Evolutionary conservation across 2,329 filamentous ascomycete genomes (phyloP), one percentile per base, ranked within the genome.

Genomic region (Cladosporium sp.): DNA sequence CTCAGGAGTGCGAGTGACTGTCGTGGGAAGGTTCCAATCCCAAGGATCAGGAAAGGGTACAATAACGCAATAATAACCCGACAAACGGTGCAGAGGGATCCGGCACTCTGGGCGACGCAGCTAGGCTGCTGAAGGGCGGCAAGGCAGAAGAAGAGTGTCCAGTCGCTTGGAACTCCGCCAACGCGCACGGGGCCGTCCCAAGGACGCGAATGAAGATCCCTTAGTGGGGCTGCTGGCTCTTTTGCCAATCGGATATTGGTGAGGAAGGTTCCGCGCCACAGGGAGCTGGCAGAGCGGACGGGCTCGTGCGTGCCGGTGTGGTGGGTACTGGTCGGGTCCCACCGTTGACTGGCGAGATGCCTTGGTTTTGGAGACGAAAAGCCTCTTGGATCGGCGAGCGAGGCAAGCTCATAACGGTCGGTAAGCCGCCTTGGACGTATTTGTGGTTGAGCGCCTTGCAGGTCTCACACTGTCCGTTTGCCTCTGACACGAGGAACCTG

Each of bases 71-170:
- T 48, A 48, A 48, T 20, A 32, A 18, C 37, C 45, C 45, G 37
- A 48, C 17, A n/a, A 30, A 48, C 45, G 37, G 45, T 48, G 45
- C 45, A 48, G 45, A 48, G 37, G 27, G 29, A 27, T 37, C 36
- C 36, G 18, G 27, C 45, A 18, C 45, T 48, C 36, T 37, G 45
- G 36, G 45, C 39, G 17, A 36, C 44, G 17, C 37, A 40, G 37
- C 20, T 27, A 34, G 37, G 37, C 45, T 41, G 45, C 45, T 48
- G 37, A 41, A 47, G 27, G 24, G 37, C 45, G 37, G 45, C 45
- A 48, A 48, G 37, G 36, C 18, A 48, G 45, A 36, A 36, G 32
- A 36, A 36, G 32, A 17, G 9, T 15, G 32, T 15, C 32, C 32
- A 36, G 32, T 36, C 32, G 32, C 32, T 36, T 36, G 32, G 32